A percentile compares a stretch with the other conserved stretches of the same genome.
phyloP scores from a whole-genome alignment of 768 basidiomycete species.

The Trametes cinnabarina region DNA sequence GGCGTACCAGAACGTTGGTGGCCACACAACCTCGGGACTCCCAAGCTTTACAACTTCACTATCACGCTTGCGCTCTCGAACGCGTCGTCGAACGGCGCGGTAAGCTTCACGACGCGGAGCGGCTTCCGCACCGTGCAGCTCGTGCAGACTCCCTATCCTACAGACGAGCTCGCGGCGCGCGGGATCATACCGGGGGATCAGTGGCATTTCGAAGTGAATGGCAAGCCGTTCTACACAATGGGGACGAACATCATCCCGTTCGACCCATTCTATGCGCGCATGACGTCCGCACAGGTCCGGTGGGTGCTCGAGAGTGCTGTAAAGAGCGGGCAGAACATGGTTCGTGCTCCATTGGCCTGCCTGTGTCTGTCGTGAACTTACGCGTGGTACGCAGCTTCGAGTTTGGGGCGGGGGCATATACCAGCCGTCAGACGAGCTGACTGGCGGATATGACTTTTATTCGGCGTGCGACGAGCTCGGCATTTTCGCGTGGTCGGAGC shows the following conservation, averaged over 20 bases:
- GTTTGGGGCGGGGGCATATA: conserved; percentile 56
- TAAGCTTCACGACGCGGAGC: conserved; percentile 43
- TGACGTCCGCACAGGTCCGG: conserved; percentile 46
- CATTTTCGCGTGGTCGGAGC: conserved; percentile 60
- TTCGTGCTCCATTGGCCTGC: conserved; percentile 25
- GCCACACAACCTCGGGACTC: conserved; percentile 53
- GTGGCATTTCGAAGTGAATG: conserved; percentile 61
- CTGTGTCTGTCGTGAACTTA: background rate
- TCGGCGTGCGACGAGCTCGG: conserved; percentile 58
- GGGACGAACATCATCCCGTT: conserved; percentile 63
- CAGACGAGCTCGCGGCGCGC: conserved; percentile 41
- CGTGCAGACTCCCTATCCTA: conserved; percentile 46
- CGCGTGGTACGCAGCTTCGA: conserved; percentile 39
- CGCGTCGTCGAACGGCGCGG: background rate
- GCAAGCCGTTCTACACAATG: conserved; percentile 51
- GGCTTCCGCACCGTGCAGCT: conserved; percentile 62
- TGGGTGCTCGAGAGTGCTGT: conserved; percentile 59
- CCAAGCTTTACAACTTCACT: conserved; percentile 52
- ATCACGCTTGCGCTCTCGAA: conserved; percentile 36
- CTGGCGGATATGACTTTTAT: conserved; percentile 56
- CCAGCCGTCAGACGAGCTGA: conserved; percentile 32
- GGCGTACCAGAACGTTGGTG: conserved; percentile 50
- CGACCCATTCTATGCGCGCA: conserved; percentile 57
- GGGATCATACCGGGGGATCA: conserved; percentile 60
- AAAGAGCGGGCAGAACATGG: conserved; percentile 58